phyloP scores from a whole-genome alignment of 306 rosid species.

The Benincasa hispida region DNA sequence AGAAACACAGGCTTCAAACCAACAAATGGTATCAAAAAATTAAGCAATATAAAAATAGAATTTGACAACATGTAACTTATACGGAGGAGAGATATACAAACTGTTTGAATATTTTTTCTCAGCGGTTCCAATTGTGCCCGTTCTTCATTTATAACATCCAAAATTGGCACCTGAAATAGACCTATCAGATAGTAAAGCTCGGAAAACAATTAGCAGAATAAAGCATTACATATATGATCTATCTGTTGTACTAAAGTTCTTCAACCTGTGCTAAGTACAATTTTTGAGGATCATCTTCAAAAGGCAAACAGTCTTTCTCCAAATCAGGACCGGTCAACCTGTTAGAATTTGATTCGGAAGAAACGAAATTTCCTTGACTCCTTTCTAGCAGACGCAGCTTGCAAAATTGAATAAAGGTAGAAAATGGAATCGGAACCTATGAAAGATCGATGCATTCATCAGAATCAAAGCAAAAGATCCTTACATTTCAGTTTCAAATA shows the following conservation, averaged over 20 bases:
- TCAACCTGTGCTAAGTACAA: slow-evolving; percentile 90
- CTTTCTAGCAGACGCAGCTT: slow-evolving; percentile 32
- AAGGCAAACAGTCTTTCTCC: slow-evolving; percentile 20
- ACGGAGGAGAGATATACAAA: slow-evolving; percentile 21
- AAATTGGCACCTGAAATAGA: slow-evolving; percentile 55
- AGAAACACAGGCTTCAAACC: slow-evolving; percentile 54
- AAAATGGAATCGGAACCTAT: slow-evolving; percentile 76
- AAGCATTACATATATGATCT: not conserved
- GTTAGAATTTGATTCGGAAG: slow-evolving; percentile 9
- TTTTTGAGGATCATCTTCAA: slow-evolving; percentile 46
- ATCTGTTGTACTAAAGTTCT: slow-evolving; percentile 1
- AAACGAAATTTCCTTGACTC: slow-evolving; percentile 17
- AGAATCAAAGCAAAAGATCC: not conserved
- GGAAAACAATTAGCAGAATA: slow-evolving; percentile 3
- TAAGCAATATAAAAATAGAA: not conserved
- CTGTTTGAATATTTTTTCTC: slow-evolving; percentile 51
- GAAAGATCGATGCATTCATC: not conserved
- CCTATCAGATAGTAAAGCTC: slow-evolving; percentile 1
- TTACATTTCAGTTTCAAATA: not conserved
- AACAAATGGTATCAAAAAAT: slow-evolving; percentile 2
- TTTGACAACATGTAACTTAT: not conserved
- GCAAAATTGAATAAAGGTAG: slow-evolving; percentile 51
- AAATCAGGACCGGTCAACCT: slow-evolving; percentile 9
- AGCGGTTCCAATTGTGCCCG: slow-evolving; percentile 51
- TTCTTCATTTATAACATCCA: slow-evolving; percentile 44